Conservation (phyloP, 176 grass and related monocot species). For the Rhipidocladum racemiflorum region DNA sequence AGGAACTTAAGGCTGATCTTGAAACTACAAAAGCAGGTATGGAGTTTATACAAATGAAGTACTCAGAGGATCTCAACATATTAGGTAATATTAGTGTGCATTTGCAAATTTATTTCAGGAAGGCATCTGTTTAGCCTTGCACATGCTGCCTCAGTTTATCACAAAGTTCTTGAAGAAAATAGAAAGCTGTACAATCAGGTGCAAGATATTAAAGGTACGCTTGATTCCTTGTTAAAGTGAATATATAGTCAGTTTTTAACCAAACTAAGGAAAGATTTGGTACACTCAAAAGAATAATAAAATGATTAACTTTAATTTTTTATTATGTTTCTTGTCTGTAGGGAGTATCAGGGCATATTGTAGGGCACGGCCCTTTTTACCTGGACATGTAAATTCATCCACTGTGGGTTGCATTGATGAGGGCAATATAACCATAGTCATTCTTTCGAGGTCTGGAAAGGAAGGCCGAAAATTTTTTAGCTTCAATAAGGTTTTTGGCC, state of each 20-base stretch:
- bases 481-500: constrained; percentile 97
- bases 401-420: constrained; percentile 78
- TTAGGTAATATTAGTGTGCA: constrained; percentile 62
- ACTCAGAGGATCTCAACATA: constrained; percentile 65
- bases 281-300: constrained; percentile 6
- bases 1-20: constrained; percentile 81
- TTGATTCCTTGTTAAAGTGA: background rate
- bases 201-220: constrained; percentile 95
- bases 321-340: constrained; percentile 30
- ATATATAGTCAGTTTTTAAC: background rate
- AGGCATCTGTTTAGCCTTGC: constrained; percentile 78
- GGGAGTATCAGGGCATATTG: constrained; percentile 99
- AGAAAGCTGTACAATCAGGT: constrained; percentile 96
- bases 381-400: constrained; percentile 73
- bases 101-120: constrained; percentile 56
- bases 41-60: constrained; percentile 86
- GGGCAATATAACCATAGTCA: constrained; percentile 76
- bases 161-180: constrained; percentile 99
- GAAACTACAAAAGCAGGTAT: constrained; percentile 75
- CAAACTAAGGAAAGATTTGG: background rate
- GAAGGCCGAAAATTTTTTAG: constrained; percentile 69
- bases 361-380: constrained; percentile 86
- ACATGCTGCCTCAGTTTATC: constrained; percentile 85
- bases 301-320: constrained; percentile 25
- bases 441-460: constrained; percentile 77